Evolutionary conservation across 2,329 filamentous ascomycete species (phyloP).

Genomic region (Fusarium euwallaceae): DNA sequence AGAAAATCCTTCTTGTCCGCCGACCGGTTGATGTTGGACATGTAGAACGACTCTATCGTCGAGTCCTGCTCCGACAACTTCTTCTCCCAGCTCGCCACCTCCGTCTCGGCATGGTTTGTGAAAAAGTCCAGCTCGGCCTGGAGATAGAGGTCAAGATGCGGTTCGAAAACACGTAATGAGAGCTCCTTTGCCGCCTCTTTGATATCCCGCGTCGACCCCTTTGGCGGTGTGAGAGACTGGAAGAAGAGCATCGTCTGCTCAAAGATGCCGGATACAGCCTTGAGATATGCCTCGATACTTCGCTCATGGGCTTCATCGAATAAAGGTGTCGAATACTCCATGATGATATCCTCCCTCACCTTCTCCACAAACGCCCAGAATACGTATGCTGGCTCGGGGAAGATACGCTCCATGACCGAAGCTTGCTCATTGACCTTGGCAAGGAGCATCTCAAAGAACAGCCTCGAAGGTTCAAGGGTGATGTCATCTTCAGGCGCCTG

Average conservation of each 20-base stretch:
- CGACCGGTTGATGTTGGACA: conserved; percentile 94
- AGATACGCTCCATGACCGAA: conserved; percentile 83
- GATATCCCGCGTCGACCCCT: conserved; percentile 71
- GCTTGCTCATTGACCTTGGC: conserved; percentile 86
- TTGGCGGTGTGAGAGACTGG: conserved; percentile 76
- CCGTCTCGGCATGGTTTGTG: conserved; percentile 78
- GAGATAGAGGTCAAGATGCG: conserved; percentile 92
- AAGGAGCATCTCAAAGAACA: conserved; percentile 83
- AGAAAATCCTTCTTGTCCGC: conserved; percentile 97
- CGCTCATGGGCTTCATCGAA: conserved; percentile 89
- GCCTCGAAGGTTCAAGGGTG: conserved; percentile 82
- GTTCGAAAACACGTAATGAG: conserved; percentile 83
- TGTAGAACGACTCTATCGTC: conserved; percentile 91
- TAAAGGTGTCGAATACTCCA: conserved; percentile 86
- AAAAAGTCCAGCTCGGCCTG: conserved; percentile 93
- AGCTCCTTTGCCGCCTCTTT: conserved; percentile 75
- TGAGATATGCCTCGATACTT: conserved; percentile 82
- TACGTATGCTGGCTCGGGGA: conserved; percentile 77
- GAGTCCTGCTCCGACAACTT: conserved; percentile 92
- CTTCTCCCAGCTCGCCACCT: conserved; percentile 90
- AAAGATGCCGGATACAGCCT: conserved; percentile 88
- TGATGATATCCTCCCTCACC: conserved; percentile 84
- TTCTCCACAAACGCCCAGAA: conserved; percentile 85
- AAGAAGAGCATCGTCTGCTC: conserved; percentile 87
- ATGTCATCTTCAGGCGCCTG: conserved; percentile 74